Percentiles rank a stretch among this genome's conserved stretches.
Conservation (phyloP, 257 asterid genomes). For the Solanum ossicruentum region DNA sequence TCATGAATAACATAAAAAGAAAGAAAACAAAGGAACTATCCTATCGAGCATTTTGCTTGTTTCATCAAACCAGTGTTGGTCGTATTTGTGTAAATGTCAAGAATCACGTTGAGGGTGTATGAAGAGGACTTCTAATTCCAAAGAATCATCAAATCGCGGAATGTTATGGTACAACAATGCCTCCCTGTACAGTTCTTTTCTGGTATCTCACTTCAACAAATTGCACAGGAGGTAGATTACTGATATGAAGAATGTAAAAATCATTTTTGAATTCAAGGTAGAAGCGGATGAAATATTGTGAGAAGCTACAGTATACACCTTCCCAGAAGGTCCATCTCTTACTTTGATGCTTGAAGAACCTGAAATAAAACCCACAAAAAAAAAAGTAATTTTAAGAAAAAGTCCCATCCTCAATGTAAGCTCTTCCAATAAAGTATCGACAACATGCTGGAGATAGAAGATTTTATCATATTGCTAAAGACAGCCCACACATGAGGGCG, state of each 20-base stretch:
- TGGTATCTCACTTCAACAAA: slow-evolving; percentile 19
- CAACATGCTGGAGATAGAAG: not conserved
- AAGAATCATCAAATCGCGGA: slow-evolving; percentile 6
- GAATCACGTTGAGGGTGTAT: slow-evolving; percentile 1
- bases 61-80: not conserved
- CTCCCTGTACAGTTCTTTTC: not conserved
- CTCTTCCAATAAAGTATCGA: not conserved
- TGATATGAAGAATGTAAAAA: slow-evolving; percentile 26
- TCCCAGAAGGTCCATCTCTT: slow-evolving; percentile 46
- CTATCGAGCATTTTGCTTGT: not conserved
- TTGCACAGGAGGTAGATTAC: slow-evolving; percentile 13
- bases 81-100: not conserved
- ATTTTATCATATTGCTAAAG: no score
- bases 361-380: slow-evolving; percentile 2
- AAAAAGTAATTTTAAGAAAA: not conserved
- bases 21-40: not conserved
- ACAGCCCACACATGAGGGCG: no score
- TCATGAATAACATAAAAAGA: not conserved
- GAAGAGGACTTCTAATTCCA: not conserved
- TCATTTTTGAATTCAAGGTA: slow-evolving; percentile 8
- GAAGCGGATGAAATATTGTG: slow-evolving; percentile 48
- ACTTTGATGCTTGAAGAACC: slow-evolving; percentile 78
- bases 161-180: not conserved
- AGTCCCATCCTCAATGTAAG: not conserved
- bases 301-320: slow-evolving; percentile 34